phyloP scores from a whole-genome alignment of 495 filamentous ascomycete species.

The Echria macrotheca region DNA sequence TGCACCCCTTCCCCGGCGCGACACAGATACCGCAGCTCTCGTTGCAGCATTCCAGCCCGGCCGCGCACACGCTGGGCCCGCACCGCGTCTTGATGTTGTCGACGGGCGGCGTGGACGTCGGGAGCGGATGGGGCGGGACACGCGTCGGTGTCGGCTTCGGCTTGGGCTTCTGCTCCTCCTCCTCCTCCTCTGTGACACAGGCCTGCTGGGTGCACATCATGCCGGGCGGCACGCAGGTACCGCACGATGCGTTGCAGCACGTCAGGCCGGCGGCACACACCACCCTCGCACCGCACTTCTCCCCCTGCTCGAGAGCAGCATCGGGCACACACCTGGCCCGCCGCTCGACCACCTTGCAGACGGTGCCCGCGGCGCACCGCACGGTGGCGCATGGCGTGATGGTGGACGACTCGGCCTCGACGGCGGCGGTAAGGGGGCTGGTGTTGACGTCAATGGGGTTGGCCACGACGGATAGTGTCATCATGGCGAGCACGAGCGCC shows the following conservation, averaged over 20 bases:
- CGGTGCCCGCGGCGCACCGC: slow-evolving; percentile 13
- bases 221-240: slow-evolving; percentile 6
- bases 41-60: slow-evolving; percentile 20
- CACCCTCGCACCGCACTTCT: slow-evolving; percentile 4
- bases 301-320: neutral
- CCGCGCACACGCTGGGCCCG: slow-evolving; percentile 12
- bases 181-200: neutral
- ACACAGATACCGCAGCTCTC: slow-evolving; percentile 18
- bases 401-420: neutral
- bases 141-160: neutral
- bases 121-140: neutral
- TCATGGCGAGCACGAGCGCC: too few relatives aligned
- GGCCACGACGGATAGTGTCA: neutral
- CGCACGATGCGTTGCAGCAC: slow-evolving; percentile 8
- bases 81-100: slow-evolving; percentile 3
- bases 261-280: neutral
- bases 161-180: neutral
- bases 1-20: slow-evolving; percentile 19
- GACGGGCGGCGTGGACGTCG: too few relatives aligned
- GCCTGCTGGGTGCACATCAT: slow-evolving; percentile 10
- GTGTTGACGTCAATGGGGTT: slow-evolving; percentile 9
- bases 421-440: neutral
- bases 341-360: slow-evolving; percentile 13
- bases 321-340: slow-evolving; percentile 13
- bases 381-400: slow-evolving; percentile 13